Evolutionary conservation across 257 asterid genomes (phyloP).

Genomic region (Salvia rosmarinus): DNA sequence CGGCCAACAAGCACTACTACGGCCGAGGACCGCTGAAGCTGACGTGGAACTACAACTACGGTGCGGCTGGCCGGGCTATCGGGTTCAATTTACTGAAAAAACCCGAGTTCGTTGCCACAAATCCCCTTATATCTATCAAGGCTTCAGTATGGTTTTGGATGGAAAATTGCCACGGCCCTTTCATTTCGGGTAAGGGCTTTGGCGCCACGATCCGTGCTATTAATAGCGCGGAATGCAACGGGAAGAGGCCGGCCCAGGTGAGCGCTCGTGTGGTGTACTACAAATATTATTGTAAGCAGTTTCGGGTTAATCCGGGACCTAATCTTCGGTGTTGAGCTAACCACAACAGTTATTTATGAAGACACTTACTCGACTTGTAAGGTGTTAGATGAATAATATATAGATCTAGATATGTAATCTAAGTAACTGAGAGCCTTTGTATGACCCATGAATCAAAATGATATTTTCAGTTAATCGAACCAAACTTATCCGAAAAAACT

Average conservation of each 20-base stretch:
- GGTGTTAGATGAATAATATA: no score
- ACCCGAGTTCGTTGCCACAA: conserved; percentile 43
- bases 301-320: conserved; percentile 25
- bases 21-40: conserved; percentile 31
- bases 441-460: no score
- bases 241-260: background rate
- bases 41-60: conserved; percentile 66
- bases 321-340: conserved; percentile 8
- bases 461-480: no score
- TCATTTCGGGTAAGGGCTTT: conserved; percentile 23
- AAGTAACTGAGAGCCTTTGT: no score
- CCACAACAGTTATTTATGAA: no score
- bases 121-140: conserved; percentile 44
- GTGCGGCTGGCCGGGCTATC: conserved; percentile 48
- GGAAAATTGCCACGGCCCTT: conserved; percentile 24
- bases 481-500: no score
- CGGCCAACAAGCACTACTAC: conserved; percentile 38
- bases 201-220: conserved; percentile 32
- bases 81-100: conserved; percentile 45
- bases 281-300: conserved; percentile 24
- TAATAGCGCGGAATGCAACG: conserved; percentile 34
- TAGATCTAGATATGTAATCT: no score
- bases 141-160: conserved; percentile 41
- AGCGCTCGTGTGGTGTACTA: conserved; percentile 21
- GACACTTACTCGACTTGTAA: no score